Evolutionary conservation across 163 green algal species (phyloP), one percentile per base, ranked within the genome.

Genomic region (Scenedesmus sp.): DNA sequence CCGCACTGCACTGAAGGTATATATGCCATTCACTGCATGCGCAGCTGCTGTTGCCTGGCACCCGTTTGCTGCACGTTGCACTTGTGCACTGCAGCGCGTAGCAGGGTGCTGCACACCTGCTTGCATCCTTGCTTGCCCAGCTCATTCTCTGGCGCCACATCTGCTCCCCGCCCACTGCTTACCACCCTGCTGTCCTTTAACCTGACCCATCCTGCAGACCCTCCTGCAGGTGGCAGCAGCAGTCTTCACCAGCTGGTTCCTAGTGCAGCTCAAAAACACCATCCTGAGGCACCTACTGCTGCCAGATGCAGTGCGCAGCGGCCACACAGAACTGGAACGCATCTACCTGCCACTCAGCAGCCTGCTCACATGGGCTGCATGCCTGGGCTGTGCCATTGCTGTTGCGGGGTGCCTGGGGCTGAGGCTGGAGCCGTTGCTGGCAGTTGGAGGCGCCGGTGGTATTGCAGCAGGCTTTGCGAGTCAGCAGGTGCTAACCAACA

Each of bases 391-490:
- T 55, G 77, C 26, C 1, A 7, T 91, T 7, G 52, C 73, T n/a
- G 52, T 91, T 18, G 76, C 10, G 46, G 74, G 20, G 12, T 55
- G 20, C 1, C n/a, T 86, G 26, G 88, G 88, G 57, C 4, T 91
- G 10, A 73, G 57, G 12, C 46, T 91, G 77, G 16, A 84, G 76
- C 88, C 88, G 57, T 18, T 86, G 74, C 76, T 91, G 26, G 88
- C 88, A 13, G 88, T 91, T 66, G 88, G 88, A 79, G 88, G 88
- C 0, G 88, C 88, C 52, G 88, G 88, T 54, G 88, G 88, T 20
- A 87, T 91, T 46, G 88, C 88, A 26, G 88, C 88, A 6, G 88
- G 88, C 13, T 91, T 91, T 81, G 88, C 88, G 2, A 91, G 88
- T 57, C 88, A 91, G 88, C 88, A 91, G 77, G 56, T 91, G 74